Base-by-base conservation (phyloP, 176 grass and related monocot species). In the Guadua angustifolia region DNA sequence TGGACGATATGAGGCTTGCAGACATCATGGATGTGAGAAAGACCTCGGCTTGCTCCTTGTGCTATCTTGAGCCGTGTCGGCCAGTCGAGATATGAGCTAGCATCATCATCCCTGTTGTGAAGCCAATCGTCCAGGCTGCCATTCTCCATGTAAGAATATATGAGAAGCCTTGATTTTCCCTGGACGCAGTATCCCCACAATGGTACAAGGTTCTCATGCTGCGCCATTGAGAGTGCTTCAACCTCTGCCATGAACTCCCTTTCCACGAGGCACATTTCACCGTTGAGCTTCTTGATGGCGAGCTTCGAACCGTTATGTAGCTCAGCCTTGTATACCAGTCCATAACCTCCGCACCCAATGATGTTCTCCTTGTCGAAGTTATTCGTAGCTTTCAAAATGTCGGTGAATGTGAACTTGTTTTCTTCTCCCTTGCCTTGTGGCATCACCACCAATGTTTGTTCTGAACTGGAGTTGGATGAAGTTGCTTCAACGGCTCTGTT, bases 61-160 rank as follows among this genome's bases (percentile, higher is more conserved):
- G 91, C 89, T 1, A 97, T 92, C 46, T 77, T 85, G 13, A 97
- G 69, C 56, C 89, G 44, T 0, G 53, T 84, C 0, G 79, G 74
- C 94, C 94, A 97, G 8, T 94, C n/a, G 2, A 97, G 91, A 53
- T 36, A 58, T 5, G 79, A 56, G 4, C 66, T 87, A 1, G 42
- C 71, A 25, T 77, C 49, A 2, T 77, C 80, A 21, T 69, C 49
- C 17, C 70, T 83, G 49, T 88, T 89, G 51, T 97, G 94, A 26
- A 97, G 88, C 92, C 92, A 90, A 50, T 92, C 92, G 33, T 97
- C 94, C 40, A 97, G 57, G 12, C 86, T 94, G 7, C 92, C 92
- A 74, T 94, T 94, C 80, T 94, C 88, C 88, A 94, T 91, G n/a
- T 66, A 94, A 8, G 92, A 89, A 62, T 83, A 92, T 24, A 92